Percentiles rank a stretch among this genome's conserved stretches.
These are phyloP conservation scores for Chrysopogon serrulatus DNA, from an alignment of 176 grass and related monocot species.

Conservation along the genomic window DNA sequence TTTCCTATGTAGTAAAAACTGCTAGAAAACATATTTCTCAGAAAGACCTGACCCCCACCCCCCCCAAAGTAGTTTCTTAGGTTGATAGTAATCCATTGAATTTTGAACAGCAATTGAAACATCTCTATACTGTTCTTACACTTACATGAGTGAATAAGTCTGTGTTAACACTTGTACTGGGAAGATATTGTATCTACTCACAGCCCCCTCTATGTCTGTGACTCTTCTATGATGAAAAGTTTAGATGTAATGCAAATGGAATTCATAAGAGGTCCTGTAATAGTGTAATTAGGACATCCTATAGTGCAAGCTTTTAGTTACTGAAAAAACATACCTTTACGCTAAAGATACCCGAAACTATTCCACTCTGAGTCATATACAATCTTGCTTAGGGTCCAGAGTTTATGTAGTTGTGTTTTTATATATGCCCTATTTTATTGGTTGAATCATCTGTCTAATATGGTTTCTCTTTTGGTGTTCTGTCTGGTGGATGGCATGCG, in stretches of 20 bases:
- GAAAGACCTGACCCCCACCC: neutral
- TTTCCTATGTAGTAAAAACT: neutral
- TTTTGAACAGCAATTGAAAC: neutral
- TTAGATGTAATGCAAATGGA: neutral
- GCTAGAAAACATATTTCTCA: neutral
- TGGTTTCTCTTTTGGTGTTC: neutral
- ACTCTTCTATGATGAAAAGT: neutral
- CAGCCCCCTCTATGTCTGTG: neutral
- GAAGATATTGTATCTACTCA: neutral
- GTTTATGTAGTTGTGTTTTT: neutral
- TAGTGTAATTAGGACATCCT: neutral
- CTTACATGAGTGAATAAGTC: no score
- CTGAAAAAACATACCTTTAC: neutral
- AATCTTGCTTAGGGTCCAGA: neutral
- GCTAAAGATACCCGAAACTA: neutral
- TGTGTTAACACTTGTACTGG: neutral
- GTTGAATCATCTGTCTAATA: constrained; percentile 6
- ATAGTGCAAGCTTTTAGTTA: neutral
- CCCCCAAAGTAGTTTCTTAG: neutral
- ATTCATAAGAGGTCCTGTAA: neutral
- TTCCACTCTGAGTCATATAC: neutral
- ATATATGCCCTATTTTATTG: neutral
- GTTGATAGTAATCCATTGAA: neutral
- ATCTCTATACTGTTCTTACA: neutral
- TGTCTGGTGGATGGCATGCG: constrained; percentile 10